Evolutionary conservation across 2,329 filamentous ascomycete genomes (phyloP).

Genomic region (Fusarium pilosicola): DNA sequence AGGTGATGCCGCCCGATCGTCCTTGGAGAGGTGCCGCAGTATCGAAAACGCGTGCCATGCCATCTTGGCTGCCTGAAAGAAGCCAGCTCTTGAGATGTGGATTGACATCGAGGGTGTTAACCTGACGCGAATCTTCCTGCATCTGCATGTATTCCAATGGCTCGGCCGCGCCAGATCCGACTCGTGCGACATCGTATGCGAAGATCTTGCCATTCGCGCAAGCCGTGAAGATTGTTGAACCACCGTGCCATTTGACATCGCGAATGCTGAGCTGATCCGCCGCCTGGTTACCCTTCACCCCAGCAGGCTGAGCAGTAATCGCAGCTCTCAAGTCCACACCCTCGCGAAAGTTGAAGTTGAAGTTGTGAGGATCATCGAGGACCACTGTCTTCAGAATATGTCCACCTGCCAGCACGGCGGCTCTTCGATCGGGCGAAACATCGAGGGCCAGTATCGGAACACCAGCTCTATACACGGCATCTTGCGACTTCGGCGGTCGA

Average conservation of each 20-base stretch:
- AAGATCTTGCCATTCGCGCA: conserved; percentile 73
- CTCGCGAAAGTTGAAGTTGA: conserved; percentile 60
- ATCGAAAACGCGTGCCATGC: conserved; percentile 70
- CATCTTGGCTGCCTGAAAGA: conserved; percentile 72
- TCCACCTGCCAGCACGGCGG: conserved; percentile 66
- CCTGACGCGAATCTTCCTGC: conserved; percentile 70
- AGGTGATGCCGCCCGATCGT: conserved; percentile 61
- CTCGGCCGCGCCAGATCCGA: conserved; percentile 55
- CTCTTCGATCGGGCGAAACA: conserved; percentile 64
- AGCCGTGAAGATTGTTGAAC: conserved; percentile 68
- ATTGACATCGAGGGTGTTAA: conserved; percentile 72
- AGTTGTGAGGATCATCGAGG: conserved; percentile 57
- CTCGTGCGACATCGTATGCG: conserved; percentile 67
- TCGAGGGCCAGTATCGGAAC: conserved; percentile 68
- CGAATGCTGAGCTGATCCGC: conserved; percentile 71
- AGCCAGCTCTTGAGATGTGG: conserved; percentile 67
- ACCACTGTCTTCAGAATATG: conserved; percentile 70
- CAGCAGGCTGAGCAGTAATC: conserved; percentile 59
- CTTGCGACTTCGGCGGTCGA: conserved; percentile 65
- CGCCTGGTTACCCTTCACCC: conserved; percentile 52
- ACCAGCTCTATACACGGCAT: conserved; percentile 62
- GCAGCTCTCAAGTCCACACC: conserved; percentile 67
- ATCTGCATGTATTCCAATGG: conserved; percentile 67
- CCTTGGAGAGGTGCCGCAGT: conserved; percentile 60
- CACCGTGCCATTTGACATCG: conserved; percentile 68